Conservation (phyloP, 768 basidiomycete species). For the Lyophyllum semitale region DNA sequence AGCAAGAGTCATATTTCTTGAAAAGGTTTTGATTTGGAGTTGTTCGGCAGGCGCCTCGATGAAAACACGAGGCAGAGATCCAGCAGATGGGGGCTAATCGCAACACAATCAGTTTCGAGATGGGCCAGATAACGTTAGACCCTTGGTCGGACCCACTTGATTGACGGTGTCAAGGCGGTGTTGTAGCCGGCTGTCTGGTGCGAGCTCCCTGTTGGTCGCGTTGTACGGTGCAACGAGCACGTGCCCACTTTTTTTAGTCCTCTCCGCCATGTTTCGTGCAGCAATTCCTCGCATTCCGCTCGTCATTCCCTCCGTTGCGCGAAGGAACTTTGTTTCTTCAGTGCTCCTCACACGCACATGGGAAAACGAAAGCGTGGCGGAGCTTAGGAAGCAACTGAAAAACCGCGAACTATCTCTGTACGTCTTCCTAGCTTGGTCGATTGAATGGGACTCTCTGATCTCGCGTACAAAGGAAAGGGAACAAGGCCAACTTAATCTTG, state of each 20-base stretch:
- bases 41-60: constrained; percentile 39
- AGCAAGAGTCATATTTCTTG: constrained; percentile 28
- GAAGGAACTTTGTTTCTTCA: constrained; percentile 50
- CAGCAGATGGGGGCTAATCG: constrained; percentile 2
- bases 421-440: constrained; percentile 19
- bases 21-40: constrained; percentile 17
- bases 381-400: constrained; percentile 56
- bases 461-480: constrained; percentile 47
- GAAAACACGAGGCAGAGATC: constrained; percentile 59
- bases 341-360: constrained; percentile 58
- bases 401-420: constrained; percentile 58
- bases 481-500: constrained; percentile 55
- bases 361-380: constrained; percentile 50
- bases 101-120: constrained; percentile 21
- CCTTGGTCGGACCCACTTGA: not conserved
- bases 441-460: constrained; percentile 8
- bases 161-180: not conserved
- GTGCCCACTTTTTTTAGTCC: not conserved
- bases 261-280: constrained; percentile 22
- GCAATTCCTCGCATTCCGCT: constrained; percentile 18
- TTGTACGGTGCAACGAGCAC: not conserved
- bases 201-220: not conserved
- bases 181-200: not conserved
- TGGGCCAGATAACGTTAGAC: constrained; percentile 2
- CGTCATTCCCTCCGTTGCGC: constrained; percentile 10